Conservation (phyloP, 2,329 filamentous ascomycete genomes). For the Aureobasidium uvarum region DNA sequence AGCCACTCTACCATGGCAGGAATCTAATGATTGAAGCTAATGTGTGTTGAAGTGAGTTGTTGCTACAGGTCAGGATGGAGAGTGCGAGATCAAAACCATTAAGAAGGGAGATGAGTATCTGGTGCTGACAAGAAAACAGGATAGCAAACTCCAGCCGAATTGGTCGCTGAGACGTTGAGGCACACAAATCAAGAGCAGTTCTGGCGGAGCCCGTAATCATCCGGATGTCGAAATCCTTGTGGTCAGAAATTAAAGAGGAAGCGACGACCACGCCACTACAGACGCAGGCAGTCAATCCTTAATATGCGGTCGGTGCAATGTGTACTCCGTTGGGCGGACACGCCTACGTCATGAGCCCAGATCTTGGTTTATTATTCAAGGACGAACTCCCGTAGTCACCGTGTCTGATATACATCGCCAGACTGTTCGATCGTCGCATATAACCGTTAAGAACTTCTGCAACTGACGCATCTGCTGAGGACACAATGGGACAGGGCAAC, state of each 20-base stretch:
- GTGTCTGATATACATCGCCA: background rate
- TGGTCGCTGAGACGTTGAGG: too few relatives aligned
- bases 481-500: background rate
- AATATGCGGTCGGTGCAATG: background rate
- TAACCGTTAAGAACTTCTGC: background rate
- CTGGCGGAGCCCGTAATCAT: too few relatives aligned
- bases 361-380: conserved; percentile 2
- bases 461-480: background rate
- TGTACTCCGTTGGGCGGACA: background rate
- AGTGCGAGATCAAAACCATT: too few relatives aligned
- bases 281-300: too few relatives aligned
- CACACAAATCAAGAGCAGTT: too few relatives aligned
- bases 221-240: too few relatives aligned
- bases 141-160: too few relatives aligned
- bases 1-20: background rate
- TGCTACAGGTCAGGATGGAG: background rate
- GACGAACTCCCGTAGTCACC: conserved; percentile 2
- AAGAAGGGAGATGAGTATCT: too few relatives aligned
- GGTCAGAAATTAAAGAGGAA: too few relatives aligned
- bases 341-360: background rate
- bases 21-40: background rate
- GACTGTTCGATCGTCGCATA: background rate
- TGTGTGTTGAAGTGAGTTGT: background rate
- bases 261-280: too few relatives aligned
- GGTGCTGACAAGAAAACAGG: too few relatives aligned